Base-by-base conservation (phyloP, 495 filamentous ascomycete species). In the Parathielavia hyrcaniae region DNA sequence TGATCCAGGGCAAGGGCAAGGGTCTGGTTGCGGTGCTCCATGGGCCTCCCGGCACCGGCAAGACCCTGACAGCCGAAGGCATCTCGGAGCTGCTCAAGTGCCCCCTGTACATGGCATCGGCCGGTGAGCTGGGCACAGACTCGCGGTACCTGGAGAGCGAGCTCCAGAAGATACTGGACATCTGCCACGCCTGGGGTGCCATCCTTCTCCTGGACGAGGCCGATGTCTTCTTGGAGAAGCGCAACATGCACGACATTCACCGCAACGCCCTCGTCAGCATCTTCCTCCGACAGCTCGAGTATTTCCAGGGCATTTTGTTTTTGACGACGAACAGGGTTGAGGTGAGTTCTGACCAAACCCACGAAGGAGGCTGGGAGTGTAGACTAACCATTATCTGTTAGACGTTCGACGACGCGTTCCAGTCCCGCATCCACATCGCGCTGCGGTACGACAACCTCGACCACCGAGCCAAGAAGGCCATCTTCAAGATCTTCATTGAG, bases 1-100 rank as follows among this genome's bases (percentile, higher is more conserved):
- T 78, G 6, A 77, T 79, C 41, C 63, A 69, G 47, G 74, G 75
- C 50, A 82, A 82, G 64, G 82, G 82, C 36, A 75, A 75, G 41
- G 81, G 80, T 64, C 66, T 14, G 66, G 78, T 61, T 71, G 80
- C 73, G 22, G 86, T 92, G 2, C 79, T 92, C 0, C 88, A 91
- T 55, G 90, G 90, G 0, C 89, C 90, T 14, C 88, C 89, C 0
- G 89, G 90, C 23, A 91, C 88, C 1, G 90, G 90, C 47, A 96
- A 96, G 75, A 95, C 90, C 0, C 77, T 96, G 4, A 95, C 90
- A 0, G 91, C 89, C 5, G 90, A 95, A 64, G 86, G 87, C 16
- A 93, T 96, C 59, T 86, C 86, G 4, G 90, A 93, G 67, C 79
- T 90, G 5, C 81, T 95, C 41, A 83, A 86, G 64, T 85, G 87